These are phyloP conservation scores for Pseudophaeomoniella oleicola DNA, from an alignment of 2,329 filamentous ascomycete genomes.

Conservation along the genomic window DNA sequence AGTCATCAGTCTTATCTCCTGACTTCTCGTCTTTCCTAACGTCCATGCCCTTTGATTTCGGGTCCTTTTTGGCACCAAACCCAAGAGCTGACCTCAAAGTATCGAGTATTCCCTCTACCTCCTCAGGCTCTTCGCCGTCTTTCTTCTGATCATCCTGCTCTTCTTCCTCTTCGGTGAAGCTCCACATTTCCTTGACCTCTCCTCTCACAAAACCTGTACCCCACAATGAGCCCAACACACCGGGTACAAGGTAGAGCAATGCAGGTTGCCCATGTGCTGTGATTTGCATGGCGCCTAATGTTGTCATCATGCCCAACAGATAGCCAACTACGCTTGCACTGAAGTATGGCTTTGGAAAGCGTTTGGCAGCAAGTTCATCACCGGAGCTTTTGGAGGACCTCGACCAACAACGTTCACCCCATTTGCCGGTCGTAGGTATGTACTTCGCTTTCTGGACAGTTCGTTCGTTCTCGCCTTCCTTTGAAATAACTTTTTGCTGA, in stretches of 20 bases:
- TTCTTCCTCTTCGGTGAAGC: constrained; percentile 54
- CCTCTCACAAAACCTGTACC: constrained; percentile 55
- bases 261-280: constrained; percentile 79
- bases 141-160: constrained; percentile 24
- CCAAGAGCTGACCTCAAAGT: not conserved
- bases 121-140: constrained; percentile 19
- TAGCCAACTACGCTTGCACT: constrained; percentile 64
- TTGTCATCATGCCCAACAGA: constrained; percentile 59
- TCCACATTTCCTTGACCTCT: constrained; percentile 63
- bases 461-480: constrained; percentile 5
- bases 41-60: no score
- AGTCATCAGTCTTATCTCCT: not conserved
- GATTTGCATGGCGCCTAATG: constrained; percentile 60
- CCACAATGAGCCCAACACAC: constrained; percentile 64
- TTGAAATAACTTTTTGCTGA: constrained; percentile 37
- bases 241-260: constrained; percentile 80
- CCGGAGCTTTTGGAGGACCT: constrained; percentile 16
- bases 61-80: not conserved
- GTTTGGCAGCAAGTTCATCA: constrained; percentile 21
- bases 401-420: constrained; percentile 78
- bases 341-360: constrained; percentile 79
- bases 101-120: constrained; percentile 27
- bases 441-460: constrained; percentile 20
- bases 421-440: constrained; percentile 50
- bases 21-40: no score